Evolutionary conservation across 2,329 filamentous ascomycete genomes (phyloP), one percentile per base, ranked within the genome.

Genomic region (Coniochaeta prunicola): DNA sequence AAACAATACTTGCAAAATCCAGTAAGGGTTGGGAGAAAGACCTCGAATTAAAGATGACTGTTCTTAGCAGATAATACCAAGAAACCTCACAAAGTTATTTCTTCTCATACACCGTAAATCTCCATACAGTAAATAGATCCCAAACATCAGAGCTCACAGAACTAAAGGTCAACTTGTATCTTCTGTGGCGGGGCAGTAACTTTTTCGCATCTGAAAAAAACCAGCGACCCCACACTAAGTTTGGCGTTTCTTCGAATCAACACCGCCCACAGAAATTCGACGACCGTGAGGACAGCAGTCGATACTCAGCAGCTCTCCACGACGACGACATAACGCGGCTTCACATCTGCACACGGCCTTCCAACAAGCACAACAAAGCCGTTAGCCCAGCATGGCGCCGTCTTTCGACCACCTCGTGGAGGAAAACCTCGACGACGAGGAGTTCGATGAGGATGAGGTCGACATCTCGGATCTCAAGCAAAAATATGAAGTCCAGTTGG

Each of bases 401-500:
- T 92, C 91, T 73, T 97, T 96, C 77, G 91, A 96, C 72, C 90
- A 92, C 70, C 82, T 97, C 72, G 89, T 89, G 75, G 92, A 96
- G 75, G 91, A 93, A 69, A 91, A 96, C 74, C 88, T 93, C 74
- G 85, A 88, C 70, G 85, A 88, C 66, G 91, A 94, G 70, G 88
- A 92, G 72, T 89, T 89, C 73, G 92, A 96, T 73, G 89, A 94
- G 77, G 89, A 92, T 71, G 92, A 97, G 73, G 89, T 97, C 75
- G 93, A 97, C 74, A 91, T 96, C 74, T 93, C 91, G 67, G 93
- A 99, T 77, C 83, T 99, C 66, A 85, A 88, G 73, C 92, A 96
- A 74, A 91, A 96, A 76, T 97, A 92, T 73, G 92, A 97, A 77
- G 92, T 97, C 63, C 91, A 93, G 73, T 82, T 97, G 65, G 94